phyloP scores from a whole-genome alignment of 1,284 basidiomycete species.

The Heterobasidion annosum region DNA sequence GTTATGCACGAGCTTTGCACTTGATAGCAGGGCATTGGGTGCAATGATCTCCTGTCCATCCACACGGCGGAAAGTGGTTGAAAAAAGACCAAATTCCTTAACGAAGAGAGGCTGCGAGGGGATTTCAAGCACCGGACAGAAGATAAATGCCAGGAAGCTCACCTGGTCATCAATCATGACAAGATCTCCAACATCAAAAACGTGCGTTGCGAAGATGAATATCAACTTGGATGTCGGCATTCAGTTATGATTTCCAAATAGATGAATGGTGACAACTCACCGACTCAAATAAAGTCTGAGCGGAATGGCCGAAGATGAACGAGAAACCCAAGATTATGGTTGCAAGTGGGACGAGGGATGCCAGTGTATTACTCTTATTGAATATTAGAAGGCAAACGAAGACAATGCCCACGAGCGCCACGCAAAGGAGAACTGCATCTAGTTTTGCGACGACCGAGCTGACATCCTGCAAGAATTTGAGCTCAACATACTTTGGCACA shows the following conservation, averaged over 20 bases:
- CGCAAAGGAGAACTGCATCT: conserved; percentile 60
- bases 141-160: conserved; percentile 5
- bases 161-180: conserved; percentile 72
- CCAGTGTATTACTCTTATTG: conserved; percentile 57
- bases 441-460: conserved; percentile 67
- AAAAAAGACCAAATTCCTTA: conserved; percentile 75
- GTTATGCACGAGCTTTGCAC: conserved; percentile 71
- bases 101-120: conserved; percentile 42
- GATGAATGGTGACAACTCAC: conserved; percentile 26
- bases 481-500: not conserved
- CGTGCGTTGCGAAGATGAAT: conserved; percentile 80
- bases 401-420: conserved; percentile 53
- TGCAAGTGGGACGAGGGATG: conserved; percentile 76
- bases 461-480: conserved; percentile 38
- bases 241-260: not conserved
- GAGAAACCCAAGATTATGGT: conserved; percentile 76
- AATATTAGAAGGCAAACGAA: conserved; percentile 79
- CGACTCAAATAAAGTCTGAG: conserved; percentile 75
- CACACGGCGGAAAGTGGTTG: conserved; percentile 71
- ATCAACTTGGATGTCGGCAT: conserved; percentile 39
- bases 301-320: conserved; percentile 78
- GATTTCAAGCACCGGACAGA: not conserved
- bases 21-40: conserved; percentile 71
- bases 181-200: conserved; percentile 72
- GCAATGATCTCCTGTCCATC: conserved; percentile 77